Evolutionary conservation across 2,329 filamentous ascomycete species (phyloP), one percentile per base, ranked within the genome.

Genomic region (Paecilomyces fulvus): DNA sequence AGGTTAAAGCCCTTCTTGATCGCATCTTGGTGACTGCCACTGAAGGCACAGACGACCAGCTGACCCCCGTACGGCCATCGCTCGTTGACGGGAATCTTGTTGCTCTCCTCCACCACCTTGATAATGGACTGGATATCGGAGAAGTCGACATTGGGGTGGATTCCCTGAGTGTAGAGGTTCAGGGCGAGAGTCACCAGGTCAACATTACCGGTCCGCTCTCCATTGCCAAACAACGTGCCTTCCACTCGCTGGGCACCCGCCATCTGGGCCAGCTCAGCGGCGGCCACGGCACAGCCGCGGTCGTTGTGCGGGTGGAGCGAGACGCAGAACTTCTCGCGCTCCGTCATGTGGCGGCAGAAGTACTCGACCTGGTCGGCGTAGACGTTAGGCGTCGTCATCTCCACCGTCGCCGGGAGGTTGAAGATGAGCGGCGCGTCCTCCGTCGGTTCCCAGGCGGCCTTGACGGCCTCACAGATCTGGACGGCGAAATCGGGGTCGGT

Each of bases 281-380:
- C 92, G 0, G 92, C 92, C 14, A 94, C 85, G 3, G 90, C 91
- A 64, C 89, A 95, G 21, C 92, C 92, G 60, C 94, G 83, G 72
- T 97, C 94, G 69, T 97, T 97, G 76, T 99, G 92, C 8, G 90
- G 89, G 72, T 97, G 94, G 55, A 97, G 81, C 59, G 89, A 95
- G 8, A 97, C 88, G 65, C 86, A 89, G 53, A 96, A 82, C 77
- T 91, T 94, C 67, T 96, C 87, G 54, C 92, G 81, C 73, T 96
- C 88, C 0, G 82, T 81, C 68, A 97, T 91, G 70, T 92, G 81
- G 54, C 80, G 83, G 78, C 90, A 95, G 75, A 99, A 99, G 76
- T 90, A 95, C 72, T 99, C 94, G 60, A 99, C 89, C 76, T 95
- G 88, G 69, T 99, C 94, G 52, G 94, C 94, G 71, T 94, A 99